phyloP scores from a whole-genome alignment of 2,329 filamentous ascomycete species.

The Plenodomus biglobosus region DNA sequence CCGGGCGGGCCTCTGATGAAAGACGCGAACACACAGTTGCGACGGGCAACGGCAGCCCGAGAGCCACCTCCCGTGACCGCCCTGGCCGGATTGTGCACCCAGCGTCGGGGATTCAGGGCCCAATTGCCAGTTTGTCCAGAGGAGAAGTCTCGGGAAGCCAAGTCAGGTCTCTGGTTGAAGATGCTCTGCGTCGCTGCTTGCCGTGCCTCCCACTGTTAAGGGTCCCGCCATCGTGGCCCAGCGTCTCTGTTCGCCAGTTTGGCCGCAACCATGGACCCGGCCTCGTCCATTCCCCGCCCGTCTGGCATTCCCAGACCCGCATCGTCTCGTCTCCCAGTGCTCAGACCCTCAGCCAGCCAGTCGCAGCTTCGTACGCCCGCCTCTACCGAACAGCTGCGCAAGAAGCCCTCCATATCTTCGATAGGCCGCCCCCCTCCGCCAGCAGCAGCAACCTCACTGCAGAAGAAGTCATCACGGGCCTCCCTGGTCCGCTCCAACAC shows the following conservation, averaged over 20 bases:
- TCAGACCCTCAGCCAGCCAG: conserved; percentile 39
- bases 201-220: background rate
- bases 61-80: conserved; percentile 8
- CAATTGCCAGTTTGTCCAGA: conserved; percentile 7
- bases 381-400: conserved; percentile 47
- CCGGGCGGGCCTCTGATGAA: conserved; percentile 3
- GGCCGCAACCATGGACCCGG: conserved; percentile 34
- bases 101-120: conserved; percentile 10
- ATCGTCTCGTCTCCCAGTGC: conserved; percentile 57
- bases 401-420: conserved; percentile 35
- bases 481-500: conserved; percentile 32
- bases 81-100: conserved; percentile 12
- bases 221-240: background rate
- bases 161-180: conserved; percentile 6
- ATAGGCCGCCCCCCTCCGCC: conserved; percentile 18
- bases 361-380: conserved; percentile 49
- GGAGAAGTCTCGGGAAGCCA: conserved; percentile 1
- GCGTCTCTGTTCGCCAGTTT: background rate
- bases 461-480: conserved; percentile 36
- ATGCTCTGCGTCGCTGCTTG: background rate
- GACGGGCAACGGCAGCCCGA: conserved; percentile 13
- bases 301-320: conserved; percentile 51
- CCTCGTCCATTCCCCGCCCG: conserved; percentile 31
- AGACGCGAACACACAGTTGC: conserved; percentile 9
- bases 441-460: conserved; percentile 20